These are phyloP conservation scores for Acacia confusa DNA, from an alignment of 306 rosid species.

Conservation along the genomic window DNA sequence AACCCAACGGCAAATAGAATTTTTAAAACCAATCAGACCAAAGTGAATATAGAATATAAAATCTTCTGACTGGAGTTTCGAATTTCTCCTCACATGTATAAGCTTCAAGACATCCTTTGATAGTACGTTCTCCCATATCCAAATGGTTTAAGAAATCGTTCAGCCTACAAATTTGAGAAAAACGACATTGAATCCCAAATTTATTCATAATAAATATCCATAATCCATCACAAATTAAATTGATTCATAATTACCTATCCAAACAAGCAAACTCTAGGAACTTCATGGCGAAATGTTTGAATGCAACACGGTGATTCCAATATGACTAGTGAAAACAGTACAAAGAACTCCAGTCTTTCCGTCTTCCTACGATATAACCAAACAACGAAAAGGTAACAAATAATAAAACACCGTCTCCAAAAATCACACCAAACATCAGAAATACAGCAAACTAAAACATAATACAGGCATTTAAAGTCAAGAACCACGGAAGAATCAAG, in stretches of 20 bases:
- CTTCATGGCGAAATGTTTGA: slow-evolving; percentile 56
- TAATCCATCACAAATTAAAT: slow-evolving; percentile 6
- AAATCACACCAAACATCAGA: background rate
- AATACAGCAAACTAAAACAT: background rate
- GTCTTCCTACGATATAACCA: slow-evolving; percentile 23
- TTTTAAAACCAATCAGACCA: slow-evolving; percentile 23
- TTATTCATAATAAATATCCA: background rate
- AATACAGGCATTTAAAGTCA: background rate
- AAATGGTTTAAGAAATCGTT: slow-evolving; percentile 70
- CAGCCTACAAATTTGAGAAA: slow-evolving; percentile 45
- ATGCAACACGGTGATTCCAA: background rate
- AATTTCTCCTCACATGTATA: slow-evolving; percentile 75
- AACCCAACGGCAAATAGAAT: slow-evolving; percentile 1
- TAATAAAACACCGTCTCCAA: background rate
- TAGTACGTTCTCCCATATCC: slow-evolving; percentile 89
- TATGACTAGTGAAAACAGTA: background rate
- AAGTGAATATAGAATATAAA: background rate
- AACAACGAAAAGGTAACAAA: background rate
- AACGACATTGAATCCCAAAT: background rate
- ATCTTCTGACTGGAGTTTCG: background rate
- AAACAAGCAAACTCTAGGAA: slow-evolving; percentile 79
- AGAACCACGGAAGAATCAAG: background rate
- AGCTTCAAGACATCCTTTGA: slow-evolving; percentile 90
- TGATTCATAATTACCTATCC: slow-evolving; percentile 62
- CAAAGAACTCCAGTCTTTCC: slow-evolving; percentile 9